Evolutionary conservation across 1,139 yeast species (phyloP).

Genomic region (Pichia sp.): DNA sequence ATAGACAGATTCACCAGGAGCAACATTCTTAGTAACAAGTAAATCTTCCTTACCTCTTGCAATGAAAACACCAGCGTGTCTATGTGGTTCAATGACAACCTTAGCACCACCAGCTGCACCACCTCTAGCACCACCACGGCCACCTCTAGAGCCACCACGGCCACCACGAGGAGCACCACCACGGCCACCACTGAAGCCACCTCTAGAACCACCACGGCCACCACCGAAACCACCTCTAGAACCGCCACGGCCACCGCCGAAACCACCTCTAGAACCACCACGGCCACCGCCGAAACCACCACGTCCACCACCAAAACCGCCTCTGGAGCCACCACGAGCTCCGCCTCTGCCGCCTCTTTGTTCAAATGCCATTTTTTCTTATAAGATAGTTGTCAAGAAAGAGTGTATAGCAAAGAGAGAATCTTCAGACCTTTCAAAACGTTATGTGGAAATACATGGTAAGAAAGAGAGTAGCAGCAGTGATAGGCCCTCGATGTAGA

Average conservation of each 20-base stretch:
- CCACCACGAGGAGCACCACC: constrained; percentile 41
- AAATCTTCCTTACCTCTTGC: constrained; percentile 99
- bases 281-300: constrained; percentile 28
- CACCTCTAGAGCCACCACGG: constrained; percentile 61
- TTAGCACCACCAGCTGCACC: constrained; percentile 89
- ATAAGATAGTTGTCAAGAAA: no score
- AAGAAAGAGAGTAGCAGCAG: no score
- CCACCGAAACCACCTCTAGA: constrained; percentile 42
- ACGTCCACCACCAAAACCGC: constrained; percentile 31
- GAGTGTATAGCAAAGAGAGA: no score
- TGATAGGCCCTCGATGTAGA: no score
- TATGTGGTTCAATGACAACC: constrained; percentile 96
- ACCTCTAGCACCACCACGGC: constrained; percentile 36
- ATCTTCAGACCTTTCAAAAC: no score
- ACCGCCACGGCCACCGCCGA: constrained; percentile 31
- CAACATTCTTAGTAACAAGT: constrained; percentile 90
- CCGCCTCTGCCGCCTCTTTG: constrained; percentile 28
- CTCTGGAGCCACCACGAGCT: constrained; percentile 34
- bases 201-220: constrained; percentile 62
- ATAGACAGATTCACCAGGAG: constrained; percentile 97
- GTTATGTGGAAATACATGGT: no score
- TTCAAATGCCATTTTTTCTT: constrained; percentile 26
- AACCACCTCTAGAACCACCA: constrained; percentile 22
- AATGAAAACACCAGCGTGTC: constrained; percentile 96
- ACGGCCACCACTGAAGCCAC: constrained; percentile 61